Evolutionary conservation across 1,284 basidiomycete species (phyloP).

Genomic region (Salmacisia buchloeana): DNA sequence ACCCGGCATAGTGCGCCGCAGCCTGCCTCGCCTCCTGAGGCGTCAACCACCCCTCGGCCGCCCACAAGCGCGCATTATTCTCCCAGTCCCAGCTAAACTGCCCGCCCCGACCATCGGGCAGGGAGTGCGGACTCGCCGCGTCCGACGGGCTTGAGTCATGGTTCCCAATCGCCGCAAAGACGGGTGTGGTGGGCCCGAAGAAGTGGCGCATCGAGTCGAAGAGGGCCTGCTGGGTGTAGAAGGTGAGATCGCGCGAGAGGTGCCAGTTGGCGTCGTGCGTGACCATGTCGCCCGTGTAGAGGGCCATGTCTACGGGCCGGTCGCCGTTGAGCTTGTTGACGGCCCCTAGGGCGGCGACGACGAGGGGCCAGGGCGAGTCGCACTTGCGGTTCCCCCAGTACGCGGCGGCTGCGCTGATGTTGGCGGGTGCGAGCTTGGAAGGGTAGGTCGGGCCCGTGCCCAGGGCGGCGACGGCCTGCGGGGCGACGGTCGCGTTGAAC

Average conservation of each 20-base stretch:
- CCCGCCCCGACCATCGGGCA: constrained; percentile 36
- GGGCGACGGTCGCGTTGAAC: constrained; percentile 11
- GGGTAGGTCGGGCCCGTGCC: constrained; percentile 3
- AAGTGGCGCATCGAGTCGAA: constrained; percentile 34
- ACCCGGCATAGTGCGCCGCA: constrained; percentile 67
- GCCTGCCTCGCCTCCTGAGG: constrained; percentile 60
- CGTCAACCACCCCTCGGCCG: constrained; percentile 64
- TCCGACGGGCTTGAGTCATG: constrained; percentile 46
- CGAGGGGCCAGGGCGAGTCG: constrained; percentile 66
- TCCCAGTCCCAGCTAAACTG: constrained; percentile 48
- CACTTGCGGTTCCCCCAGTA: constrained; percentile 54
- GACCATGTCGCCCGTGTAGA: constrained; percentile 73
- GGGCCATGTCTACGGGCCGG: constrained; percentile 61
- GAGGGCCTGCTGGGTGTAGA: constrained; percentile 45
- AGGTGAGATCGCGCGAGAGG: constrained; percentile 40
- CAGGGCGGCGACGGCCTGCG: constrained; percentile 25
- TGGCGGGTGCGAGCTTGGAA: constrained; percentile 6
- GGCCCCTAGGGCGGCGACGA: constrained; percentile 61
- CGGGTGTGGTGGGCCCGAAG: constrained; percentile 33
- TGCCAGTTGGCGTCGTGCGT: constrained; percentile 52
- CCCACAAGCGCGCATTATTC: constrained; percentile 34
- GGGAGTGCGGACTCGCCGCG: constrained; percentile 24
- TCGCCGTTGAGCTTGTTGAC: constrained; percentile 65
- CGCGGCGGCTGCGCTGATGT: constrained; percentile 30
- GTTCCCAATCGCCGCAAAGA: constrained; percentile 47